Evolutionary conservation across 352 stramenopile genomes (phyloP).

Genomic region (Phytophthora agathidicida): DNA sequence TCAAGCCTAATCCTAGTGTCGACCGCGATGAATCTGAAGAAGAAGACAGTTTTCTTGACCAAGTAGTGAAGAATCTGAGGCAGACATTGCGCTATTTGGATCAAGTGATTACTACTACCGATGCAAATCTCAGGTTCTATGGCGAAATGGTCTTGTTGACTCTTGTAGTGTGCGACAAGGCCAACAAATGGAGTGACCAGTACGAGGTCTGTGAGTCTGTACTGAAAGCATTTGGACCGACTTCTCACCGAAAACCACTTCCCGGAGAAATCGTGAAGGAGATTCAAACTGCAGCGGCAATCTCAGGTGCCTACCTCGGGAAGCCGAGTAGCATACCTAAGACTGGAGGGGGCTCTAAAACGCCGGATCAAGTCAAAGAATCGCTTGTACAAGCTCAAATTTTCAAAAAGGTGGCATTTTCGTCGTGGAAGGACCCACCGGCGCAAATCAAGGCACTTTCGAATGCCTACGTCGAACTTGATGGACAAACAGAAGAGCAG

Average conservation of each 20-base stretch:
- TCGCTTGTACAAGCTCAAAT: slow-evolving; percentile 66
- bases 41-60: slow-evolving; percentile 28
- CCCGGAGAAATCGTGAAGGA: slow-evolving; percentile 44
- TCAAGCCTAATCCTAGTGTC: slow-evolving; percentile 23
- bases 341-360: slow-evolving; percentile 23
- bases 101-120: slow-evolving; percentile 8
- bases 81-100: slow-evolving; percentile 35
- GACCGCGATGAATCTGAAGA: slow-evolving; percentile 20
- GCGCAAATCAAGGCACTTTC: slow-evolving; percentile 64
- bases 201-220: slow-evolving; percentile 45
- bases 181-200: slow-evolving; percentile 48
- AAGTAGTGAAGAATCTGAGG: slow-evolving; percentile 27
- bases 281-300: slow-evolving; percentile 55
- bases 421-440: slow-evolving; percentile 59
- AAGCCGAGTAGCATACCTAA: slow-evolving; percentile 32
- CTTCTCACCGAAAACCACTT: slow-evolving; percentile 20
- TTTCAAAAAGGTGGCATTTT: slow-evolving; percentile 67
- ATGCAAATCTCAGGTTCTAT: slow-evolving; percentile 29
- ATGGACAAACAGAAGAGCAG: slow-evolving; percentile 66
- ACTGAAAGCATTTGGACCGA: slow-evolving; percentile 24
- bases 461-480: slow-evolving; percentile 63
- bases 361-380: slow-evolving; percentile 46
- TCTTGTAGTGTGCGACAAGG: slow-evolving; percentile 58
- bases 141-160: slow-evolving; percentile 66
- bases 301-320: slow-evolving; percentile 63